A percentile compares a stretch with the other conserved stretches of the same genome.
These are phyloP conservation scores for Kodamaea kaohsiungensis DNA, from an alignment of 805 yeast species.

Conservation along the genomic window DNA sequence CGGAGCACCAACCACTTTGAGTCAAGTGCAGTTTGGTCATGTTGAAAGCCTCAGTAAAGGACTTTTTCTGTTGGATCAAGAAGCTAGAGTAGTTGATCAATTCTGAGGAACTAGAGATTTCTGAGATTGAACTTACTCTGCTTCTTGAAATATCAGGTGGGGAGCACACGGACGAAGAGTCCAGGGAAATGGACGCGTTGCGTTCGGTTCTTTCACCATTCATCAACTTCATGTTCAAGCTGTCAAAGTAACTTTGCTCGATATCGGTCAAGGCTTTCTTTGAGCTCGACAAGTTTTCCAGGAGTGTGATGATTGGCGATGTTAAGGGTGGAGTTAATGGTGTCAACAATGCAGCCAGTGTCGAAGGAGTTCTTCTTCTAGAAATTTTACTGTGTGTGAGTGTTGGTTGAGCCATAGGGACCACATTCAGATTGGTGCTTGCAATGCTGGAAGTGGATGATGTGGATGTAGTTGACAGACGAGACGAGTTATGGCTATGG, in stretches of 20 bases:
- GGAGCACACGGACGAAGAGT: constrained; percentile 1
- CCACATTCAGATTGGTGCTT: constrained; percentile 8
- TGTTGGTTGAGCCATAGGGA: constrained; percentile 4
- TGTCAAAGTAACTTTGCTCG: constrained; percentile 39
- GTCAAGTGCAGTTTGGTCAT: constrained; percentile 31
- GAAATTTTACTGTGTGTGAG: constrained; percentile 6
- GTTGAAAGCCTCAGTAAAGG: constrained; percentile 35
- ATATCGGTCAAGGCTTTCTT: constrained; percentile 29
- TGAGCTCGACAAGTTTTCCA: constrained; percentile 33
- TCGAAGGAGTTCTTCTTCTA: constrained; percentile 24
- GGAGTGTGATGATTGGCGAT: constrained; percentile 40
- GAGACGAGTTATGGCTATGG: constrained; percentile 14
- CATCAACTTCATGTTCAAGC: constrained; percentile 15
- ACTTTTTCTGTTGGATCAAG: constrained; percentile 33
- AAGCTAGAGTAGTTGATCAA: constrained; percentile 33
- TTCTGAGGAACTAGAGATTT: constrained; percentile 26
- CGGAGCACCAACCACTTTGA: constrained; percentile 45
- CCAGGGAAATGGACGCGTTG: constrained; percentile 5
- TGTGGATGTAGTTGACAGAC: constrained; percentile 9
- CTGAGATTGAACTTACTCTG: constrained; percentile 20
- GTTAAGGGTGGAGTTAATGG: constrained; percentile 36
- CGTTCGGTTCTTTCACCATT: not conserved
- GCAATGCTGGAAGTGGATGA: constrained; percentile 10
- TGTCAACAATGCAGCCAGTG: constrained; percentile 20
- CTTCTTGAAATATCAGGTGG: not conserved